Percentiles rank a stretch among this genome's conserved stretches.
These are phyloP conservation scores for Lactifluus subvellereus DNA, from an alignment of 768 basidiomycete genomes.

Conservation along the genomic window DNA sequence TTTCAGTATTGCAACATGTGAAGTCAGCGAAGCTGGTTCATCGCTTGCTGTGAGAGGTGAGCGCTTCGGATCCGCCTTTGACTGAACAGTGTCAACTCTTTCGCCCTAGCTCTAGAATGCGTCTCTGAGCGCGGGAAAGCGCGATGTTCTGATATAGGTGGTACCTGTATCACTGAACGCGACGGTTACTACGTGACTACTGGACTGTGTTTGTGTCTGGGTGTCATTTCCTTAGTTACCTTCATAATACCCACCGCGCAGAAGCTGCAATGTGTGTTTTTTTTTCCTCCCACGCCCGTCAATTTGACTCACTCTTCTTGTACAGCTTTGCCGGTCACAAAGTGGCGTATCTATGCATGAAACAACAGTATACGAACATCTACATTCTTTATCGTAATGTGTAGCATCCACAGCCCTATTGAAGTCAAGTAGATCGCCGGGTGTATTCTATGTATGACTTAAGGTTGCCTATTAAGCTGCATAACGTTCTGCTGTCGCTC, in stretches of 20 bases:
- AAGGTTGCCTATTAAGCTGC: background rate
- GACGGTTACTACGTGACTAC: slow-evolving; percentile 93
- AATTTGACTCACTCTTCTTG: background rate
- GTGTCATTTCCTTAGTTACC: slow-evolving; percentile 61
- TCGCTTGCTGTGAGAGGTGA: slow-evolving; percentile 53
- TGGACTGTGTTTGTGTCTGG: slow-evolving; percentile 69
- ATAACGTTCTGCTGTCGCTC: too few species aligned
- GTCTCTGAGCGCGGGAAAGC: slow-evolving; percentile 88
- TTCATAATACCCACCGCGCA: slow-evolving; percentile 83
- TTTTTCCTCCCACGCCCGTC: background rate
- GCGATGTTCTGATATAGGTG: slow-evolving; percentile 66
- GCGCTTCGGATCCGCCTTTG: slow-evolving; percentile 1
- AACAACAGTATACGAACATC: background rate
- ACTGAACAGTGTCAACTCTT: background rate
- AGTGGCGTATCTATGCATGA: slow-evolving; percentile 62
- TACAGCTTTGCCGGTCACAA: slow-evolving; percentile 59
- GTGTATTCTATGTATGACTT: background rate
- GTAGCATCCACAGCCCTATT: background rate
- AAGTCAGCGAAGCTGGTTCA: slow-evolving; percentile 52
- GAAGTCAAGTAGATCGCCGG: background rate
- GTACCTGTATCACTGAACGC: slow-evolving; percentile 72
- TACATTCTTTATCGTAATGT: background rate
- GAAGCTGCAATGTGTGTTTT: slow-evolving; percentile 71
- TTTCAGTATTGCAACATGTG: slow-evolving; percentile 81
- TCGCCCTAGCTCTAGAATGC: slow-evolving; percentile 67